Evolutionary conservation across 2,329 filamentous ascomycete species (phyloP).

Genomic region (Neonectria punicea): DNA sequence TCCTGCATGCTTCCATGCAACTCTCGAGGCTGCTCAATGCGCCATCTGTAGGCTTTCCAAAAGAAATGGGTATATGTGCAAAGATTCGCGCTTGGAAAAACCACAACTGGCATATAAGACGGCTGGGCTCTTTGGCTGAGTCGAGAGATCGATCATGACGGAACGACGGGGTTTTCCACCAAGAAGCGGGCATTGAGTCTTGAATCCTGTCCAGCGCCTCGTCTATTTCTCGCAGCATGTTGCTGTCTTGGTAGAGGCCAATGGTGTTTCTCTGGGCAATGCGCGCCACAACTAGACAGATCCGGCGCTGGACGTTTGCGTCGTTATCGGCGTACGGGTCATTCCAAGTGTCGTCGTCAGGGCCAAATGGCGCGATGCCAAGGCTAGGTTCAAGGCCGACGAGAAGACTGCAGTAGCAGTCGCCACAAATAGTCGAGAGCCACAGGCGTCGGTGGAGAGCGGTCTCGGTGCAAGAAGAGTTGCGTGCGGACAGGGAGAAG

Average conservation of each 20-base stretch:
- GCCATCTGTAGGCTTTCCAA: neutral
- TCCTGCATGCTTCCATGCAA: constrained; percentile 26
- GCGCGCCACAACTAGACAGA: constrained; percentile 20
- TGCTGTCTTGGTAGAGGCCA: constrained; percentile 13
- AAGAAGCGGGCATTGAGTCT: constrained; percentile 19
- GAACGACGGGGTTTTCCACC: constrained; percentile 25
- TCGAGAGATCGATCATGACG: constrained; percentile 18
- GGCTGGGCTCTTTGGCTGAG: constrained; percentile 18
- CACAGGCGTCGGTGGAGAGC: constrained; percentile 23
- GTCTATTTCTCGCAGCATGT: constrained; percentile 14
- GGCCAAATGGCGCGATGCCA: constrained; percentile 23
- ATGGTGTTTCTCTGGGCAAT: constrained; percentile 25
- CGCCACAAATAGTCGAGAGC: constrained; percentile 23
- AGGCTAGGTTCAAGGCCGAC: constrained; percentile 24
- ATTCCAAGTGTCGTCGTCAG: constrained; percentile 15
- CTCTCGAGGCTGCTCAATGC: constrained; percentile 11
- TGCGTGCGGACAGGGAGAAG: constrained; percentile 21
- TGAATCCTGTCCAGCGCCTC: constrained; percentile 11
- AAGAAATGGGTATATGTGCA: constrained; percentile 22
- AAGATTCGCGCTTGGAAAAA: constrained; percentile 26
- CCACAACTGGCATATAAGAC: constrained; percentile 28
- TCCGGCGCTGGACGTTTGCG: constrained; percentile 22
- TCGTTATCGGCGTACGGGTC: constrained; percentile 21
- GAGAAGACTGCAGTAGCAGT: constrained; percentile 30
- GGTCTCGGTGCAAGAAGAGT: constrained; percentile 1